Percentiles rank a stretch among this genome's conserved stretches.
Evolutionary conservation across 2,329 filamentous ascomycete genomes (phyloP).

Genomic region (Stagonosporopsis vannaccii): DNA sequence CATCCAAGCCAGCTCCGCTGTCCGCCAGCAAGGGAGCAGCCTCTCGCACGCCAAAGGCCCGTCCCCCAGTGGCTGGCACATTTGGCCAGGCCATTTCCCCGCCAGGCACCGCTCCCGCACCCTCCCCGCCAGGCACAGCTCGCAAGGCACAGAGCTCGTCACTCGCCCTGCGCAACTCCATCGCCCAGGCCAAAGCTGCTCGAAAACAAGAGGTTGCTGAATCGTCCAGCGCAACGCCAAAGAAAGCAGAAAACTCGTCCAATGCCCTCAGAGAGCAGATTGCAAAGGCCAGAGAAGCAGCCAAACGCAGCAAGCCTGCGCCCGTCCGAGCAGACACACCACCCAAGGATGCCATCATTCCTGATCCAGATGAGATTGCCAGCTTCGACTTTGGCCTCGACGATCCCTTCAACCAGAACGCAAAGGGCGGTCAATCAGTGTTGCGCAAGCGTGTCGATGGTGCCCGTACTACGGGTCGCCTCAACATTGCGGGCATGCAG

Average conservation of each 20-base stretch:
- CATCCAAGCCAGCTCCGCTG: slow-evolving; percentile 40
- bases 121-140: slow-evolving; percentile 41
- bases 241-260: slow-evolving; percentile 71
- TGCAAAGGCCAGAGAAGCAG: slow-evolving; percentile 83
- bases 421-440: slow-evolving; percentile 69
- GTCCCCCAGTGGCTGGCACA: slow-evolving; percentile 41
- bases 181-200: slow-evolving; percentile 89
- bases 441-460: slow-evolving; percentile 75
- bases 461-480: slow-evolving; percentile 77
- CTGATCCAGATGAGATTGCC: slow-evolving; percentile 41
- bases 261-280: slow-evolving; percentile 87
- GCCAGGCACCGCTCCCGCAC: slow-evolving; percentile 25
- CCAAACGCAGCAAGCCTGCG: slow-evolving; percentile 54
- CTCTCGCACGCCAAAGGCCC: slow-evolving; percentile 43
- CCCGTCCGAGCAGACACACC: slow-evolving; percentile 37
- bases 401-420: slow-evolving; percentile 75
- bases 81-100: slow-evolving; percentile 48
- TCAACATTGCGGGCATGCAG: slow-evolving; percentile 88
- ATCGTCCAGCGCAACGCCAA: slow-evolving; percentile 21
- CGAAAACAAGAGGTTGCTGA: slow-evolving; percentile 51
- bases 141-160: slow-evolving; percentile 72
- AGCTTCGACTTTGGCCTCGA: slow-evolving; percentile 67
- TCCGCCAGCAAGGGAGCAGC: slow-evolving; percentile 48
- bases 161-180: slow-evolving; percentile 82
- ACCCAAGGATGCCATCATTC: slow-evolving; percentile 42